Evolutionary conservation across 2,329 filamentous ascomycete species (phyloP).

Genomic region (Diaporthe citri): DNA sequence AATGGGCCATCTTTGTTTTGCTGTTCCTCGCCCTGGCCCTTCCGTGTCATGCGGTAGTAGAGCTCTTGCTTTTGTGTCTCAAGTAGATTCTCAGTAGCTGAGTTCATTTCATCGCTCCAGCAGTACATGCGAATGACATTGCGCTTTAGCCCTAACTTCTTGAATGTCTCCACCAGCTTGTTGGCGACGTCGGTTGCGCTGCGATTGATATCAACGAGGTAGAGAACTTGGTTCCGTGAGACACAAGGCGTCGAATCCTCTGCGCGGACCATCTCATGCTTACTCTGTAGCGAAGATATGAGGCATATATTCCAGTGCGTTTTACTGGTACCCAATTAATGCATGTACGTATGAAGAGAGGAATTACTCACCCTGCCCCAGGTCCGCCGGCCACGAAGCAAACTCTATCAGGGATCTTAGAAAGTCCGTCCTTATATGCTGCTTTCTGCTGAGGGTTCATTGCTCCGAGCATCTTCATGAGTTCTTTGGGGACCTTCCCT

Average conservation of each 20-base stretch:
- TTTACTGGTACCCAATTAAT: neutral
- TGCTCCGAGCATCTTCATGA: neutral
- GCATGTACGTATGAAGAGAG: too few relatives aligned
- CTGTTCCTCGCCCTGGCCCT: neutral
- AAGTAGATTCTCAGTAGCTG: neutral
- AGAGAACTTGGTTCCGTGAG: neutral
- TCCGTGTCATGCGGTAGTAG: neutral
- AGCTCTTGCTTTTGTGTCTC: neutral
- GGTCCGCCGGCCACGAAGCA: neutral
- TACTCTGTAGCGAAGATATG: neutral
- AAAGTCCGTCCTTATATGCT: neutral
- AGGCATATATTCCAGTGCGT: neutral
- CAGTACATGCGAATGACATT: slow-evolving; percentile 10
- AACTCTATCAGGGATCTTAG: neutral
- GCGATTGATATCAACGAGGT: slow-evolving; percentile 11
- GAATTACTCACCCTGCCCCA: neutral
- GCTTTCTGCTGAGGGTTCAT: neutral
- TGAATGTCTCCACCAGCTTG: neutral
- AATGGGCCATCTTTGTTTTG: neutral
- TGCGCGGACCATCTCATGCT: neutral
- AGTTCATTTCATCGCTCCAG: slow-evolving; percentile 10
- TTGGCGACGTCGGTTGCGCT: neutral
- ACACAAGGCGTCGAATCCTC: neutral
- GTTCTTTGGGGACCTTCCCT: neutral
- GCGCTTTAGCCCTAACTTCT: neutral